Percentiles rank a stretch among this genome's conserved stretches.
Evolutionary conservation across 2,329 filamentous ascomycete genomes (phyloP).

Genomic region (Clonostachys byssicola): DNA sequence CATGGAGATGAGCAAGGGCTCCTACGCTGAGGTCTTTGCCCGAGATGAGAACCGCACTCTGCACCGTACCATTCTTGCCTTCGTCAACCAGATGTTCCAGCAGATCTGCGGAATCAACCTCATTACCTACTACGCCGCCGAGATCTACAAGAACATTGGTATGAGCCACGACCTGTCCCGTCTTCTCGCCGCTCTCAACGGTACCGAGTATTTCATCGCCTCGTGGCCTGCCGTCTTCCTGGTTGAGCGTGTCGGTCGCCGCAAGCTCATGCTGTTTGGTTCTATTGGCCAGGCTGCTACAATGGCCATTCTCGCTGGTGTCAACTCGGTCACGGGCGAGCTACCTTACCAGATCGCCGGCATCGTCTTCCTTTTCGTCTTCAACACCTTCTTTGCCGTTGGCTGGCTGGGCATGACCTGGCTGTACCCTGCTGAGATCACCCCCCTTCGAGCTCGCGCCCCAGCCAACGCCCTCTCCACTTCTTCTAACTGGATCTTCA

Average conservation of each 20-base stretch:
- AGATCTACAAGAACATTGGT: slow-evolving; percentile 52
- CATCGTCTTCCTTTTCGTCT: slow-evolving; percentile 63
- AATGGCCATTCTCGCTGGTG: slow-evolving; percentile 59
- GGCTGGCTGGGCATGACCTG: slow-evolving; percentile 57
- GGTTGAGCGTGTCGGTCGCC: slow-evolving; percentile 62
- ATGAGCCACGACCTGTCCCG: slow-evolving; percentile 51
- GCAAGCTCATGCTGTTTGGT: slow-evolving; percentile 69
- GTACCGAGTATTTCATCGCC: slow-evolving; percentile 53
- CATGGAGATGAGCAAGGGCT: slow-evolving; percentile 61
- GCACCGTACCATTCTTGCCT: slow-evolving; percentile 56
- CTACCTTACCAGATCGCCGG: slow-evolving; percentile 52
- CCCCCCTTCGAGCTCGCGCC: slow-evolving; percentile 62
- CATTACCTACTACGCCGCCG: slow-evolving; percentile 59
- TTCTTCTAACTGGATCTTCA: slow-evolving; percentile 58
- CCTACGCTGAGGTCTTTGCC: slow-evolving; percentile 53
- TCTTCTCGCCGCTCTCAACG: slow-evolving; percentile 42
- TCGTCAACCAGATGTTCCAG: slow-evolving; percentile 60
- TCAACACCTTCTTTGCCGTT: slow-evolving; percentile 54
- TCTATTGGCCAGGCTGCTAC: slow-evolving; percentile 55
- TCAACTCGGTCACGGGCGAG: slow-evolving; percentile 46
- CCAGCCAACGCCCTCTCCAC: slow-evolving; percentile 54
- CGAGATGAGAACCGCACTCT: slow-evolving; percentile 52
- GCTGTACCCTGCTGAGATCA: slow-evolving; percentile 64
- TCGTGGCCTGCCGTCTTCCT: slow-evolving; percentile 59
- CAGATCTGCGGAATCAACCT: slow-evolving; percentile 61